Conservation (phyloP, 1,139 yeast genomes). For the Geotrichum macrosporum region DNA sequence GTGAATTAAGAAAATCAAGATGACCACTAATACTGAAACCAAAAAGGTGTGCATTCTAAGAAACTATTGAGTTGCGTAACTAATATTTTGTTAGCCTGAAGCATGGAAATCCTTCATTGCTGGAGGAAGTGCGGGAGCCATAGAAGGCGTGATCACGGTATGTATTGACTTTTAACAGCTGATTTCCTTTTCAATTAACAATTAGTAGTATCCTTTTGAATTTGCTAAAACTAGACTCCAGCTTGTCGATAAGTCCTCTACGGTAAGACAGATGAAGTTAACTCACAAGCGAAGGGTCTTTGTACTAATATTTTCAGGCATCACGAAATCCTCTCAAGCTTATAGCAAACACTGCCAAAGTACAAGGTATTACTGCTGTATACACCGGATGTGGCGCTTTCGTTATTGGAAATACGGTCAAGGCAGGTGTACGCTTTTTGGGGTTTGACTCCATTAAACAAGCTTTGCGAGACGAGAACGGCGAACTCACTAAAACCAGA, state of each 20-base stretch:
- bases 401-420: constrained; percentile 91
- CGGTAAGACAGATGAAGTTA: constrained; percentile 30
- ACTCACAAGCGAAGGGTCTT: not conserved
- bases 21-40: constrained; percentile 21
- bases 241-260: constrained; percentile 65
- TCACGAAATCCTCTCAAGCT: constrained; percentile 81
- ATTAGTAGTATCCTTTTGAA: constrained; percentile 72
- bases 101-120: constrained; percentile 76
- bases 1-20: not conserved
- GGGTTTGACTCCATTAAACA: constrained; percentile 88
- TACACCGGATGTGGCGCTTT: constrained; percentile 98
- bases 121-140: constrained; percentile 92
- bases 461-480: constrained; percentile 72
- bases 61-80: constrained; percentile 2
- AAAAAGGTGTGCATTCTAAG: constrained; percentile 21
- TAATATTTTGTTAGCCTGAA: constrained; percentile 27
- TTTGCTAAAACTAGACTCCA: constrained; percentile 94
- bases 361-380: constrained; percentile 74
- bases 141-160: constrained; percentile 75
- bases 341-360: constrained; percentile 65
- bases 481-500: constrained; percentile 80
- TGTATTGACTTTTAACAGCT: constrained; percentile 13
- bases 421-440: constrained; percentile 87
- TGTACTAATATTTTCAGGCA: constrained; percentile 17
- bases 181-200: not conserved